These are phyloP conservation scores for Torulaspora gathmanii DNA, from an alignment of 805 yeast genomes.

Conservation along the genomic window DNA sequence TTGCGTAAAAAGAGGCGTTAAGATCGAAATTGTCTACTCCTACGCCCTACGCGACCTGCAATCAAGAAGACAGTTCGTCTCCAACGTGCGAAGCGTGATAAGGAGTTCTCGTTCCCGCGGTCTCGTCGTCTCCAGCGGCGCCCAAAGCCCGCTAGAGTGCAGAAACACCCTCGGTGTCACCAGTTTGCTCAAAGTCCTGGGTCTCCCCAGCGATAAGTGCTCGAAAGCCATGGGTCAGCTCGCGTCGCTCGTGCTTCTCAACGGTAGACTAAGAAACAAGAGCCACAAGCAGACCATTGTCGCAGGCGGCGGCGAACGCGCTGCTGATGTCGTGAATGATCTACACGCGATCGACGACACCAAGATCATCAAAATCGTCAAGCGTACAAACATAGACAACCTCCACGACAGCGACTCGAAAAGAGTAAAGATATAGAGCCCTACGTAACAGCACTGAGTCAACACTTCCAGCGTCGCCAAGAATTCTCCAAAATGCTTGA, in stretches of 20 bases:
- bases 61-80: conserved; percentile 57
- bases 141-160: conserved; percentile 49
- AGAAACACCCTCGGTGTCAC: conserved; percentile 66
- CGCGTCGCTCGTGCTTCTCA: conserved; percentile 61
- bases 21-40: conserved; percentile 71
- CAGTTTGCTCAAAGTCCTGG: conserved; percentile 62
- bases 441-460: no score
- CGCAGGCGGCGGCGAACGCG: conserved; percentile 40
- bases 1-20: conserved; percentile 77
- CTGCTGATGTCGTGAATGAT: conserved; percentile 30
- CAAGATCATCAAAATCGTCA: conserved; percentile 25
- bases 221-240: conserved; percentile 52
- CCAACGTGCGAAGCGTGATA: conserved; percentile 67
- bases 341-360: conserved; percentile 13
- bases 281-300: conserved; percentile 73
- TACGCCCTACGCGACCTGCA: conserved; percentile 43
- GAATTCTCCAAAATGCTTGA: not conserved
- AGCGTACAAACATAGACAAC: conserved; percentile 12
- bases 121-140: conserved; percentile 73
- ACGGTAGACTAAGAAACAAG: conserved; percentile 66
- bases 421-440: conserved; percentile 4
- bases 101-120: conserved; percentile 82
- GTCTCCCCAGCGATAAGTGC: conserved; percentile 61
- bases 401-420: conserved; percentile 2
- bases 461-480: not conserved